These are phyloP conservation scores for Saccharomycopsis sp. DNA, from an alignment of 805 yeast genomes.

Conservation along the genomic window DNA sequence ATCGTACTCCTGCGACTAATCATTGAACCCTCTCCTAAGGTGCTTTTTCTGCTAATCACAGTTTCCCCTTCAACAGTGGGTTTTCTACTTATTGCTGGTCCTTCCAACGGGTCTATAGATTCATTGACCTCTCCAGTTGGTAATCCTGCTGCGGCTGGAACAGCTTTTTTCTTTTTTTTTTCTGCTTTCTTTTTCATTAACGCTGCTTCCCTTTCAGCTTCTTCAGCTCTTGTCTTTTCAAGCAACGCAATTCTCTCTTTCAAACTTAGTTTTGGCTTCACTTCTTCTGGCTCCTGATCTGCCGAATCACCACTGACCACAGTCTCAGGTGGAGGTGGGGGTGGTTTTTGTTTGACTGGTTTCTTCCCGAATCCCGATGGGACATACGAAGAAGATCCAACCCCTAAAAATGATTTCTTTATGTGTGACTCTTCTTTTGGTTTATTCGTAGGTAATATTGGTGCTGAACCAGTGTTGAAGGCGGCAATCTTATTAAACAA, in stretches of 20 bases:
- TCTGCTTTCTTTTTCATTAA: constrained; percentile 46
- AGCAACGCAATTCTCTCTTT: constrained; percentile 81
- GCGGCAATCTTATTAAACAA: constrained; percentile 44
- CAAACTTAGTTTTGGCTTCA: constrained; percentile 69
- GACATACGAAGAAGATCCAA: constrained; percentile 53
- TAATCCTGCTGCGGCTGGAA: neutral
- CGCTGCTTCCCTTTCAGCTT: constrained; percentile 63
- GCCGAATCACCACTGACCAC: constrained; percentile 22
- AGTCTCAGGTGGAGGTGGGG: constrained; percentile 24
- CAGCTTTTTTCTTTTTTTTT: constrained; percentile 36
- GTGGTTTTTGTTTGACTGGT: constrained; percentile 32
- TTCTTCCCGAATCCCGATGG: constrained; percentile 30
- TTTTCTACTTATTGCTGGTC: neutral
- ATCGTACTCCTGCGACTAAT: constrained; percentile 14
- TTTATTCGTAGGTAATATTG: constrained; percentile 33
- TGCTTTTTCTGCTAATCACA: neutral
- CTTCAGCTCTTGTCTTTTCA: constrained; percentile 75
- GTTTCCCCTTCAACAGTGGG: neutral
- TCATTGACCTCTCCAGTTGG: neutral
- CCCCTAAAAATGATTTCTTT: constrained; percentile 48
- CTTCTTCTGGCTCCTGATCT: constrained; percentile 42
- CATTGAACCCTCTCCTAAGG: neutral
- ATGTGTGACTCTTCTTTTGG: constrained; percentile 41
- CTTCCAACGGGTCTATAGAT: neutral
- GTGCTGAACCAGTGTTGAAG: constrained; percentile 38